A percentile compares a stretch with the other conserved stretches of the same genome.
Evolutionary conservation across 1,284 basidiomycete genomes (phyloP).

Genomic region (Malassezia furfur): DNA sequence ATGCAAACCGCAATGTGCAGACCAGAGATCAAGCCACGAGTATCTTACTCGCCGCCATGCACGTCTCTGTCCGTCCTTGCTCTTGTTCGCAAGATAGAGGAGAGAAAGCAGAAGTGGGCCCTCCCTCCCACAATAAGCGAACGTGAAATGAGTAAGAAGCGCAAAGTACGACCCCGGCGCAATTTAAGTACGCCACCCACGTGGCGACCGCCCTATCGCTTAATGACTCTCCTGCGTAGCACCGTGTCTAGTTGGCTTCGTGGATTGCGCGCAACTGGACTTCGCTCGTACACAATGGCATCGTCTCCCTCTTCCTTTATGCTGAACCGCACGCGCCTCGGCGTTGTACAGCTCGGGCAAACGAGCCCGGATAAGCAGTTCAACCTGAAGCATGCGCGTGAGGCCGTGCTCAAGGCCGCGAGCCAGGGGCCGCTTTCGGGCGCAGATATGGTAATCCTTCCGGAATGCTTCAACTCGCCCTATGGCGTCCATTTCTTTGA

Average conservation of each 20-base stretch:
- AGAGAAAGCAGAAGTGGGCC: constrained; percentile 9
- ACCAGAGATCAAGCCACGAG: neutral
- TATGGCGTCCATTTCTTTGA: constrained; percentile 64
- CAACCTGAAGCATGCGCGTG: constrained; percentile 35
- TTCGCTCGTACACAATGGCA: neutral
- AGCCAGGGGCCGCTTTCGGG: constrained; percentile 12
- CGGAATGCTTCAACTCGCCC: constrained; percentile 98
- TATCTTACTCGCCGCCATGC: neutral
- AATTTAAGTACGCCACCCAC: neutral
- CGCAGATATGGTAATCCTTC: constrained; percentile 35
- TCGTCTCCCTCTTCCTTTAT: constrained; percentile 17
- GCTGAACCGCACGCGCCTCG: constrained; percentile 29
- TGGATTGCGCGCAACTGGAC: neutral
- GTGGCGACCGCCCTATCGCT: neutral
- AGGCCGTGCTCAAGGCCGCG: constrained; percentile 16
- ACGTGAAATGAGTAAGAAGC: constrained; percentile 17
- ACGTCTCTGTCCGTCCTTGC: neutral
- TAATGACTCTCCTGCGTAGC: too few species aligned
- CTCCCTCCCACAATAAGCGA: constrained; percentile 21
- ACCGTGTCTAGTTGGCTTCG: neutral
- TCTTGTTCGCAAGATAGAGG: constrained; percentile 22
- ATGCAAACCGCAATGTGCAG: neutral
- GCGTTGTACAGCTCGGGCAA: constrained; percentile 40
- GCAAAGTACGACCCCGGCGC: neutral
- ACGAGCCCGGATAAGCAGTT: constrained; percentile 35